phyloP scores from a whole-genome alignment of 345 rosid species.

The Lepidium sativum region DNA sequence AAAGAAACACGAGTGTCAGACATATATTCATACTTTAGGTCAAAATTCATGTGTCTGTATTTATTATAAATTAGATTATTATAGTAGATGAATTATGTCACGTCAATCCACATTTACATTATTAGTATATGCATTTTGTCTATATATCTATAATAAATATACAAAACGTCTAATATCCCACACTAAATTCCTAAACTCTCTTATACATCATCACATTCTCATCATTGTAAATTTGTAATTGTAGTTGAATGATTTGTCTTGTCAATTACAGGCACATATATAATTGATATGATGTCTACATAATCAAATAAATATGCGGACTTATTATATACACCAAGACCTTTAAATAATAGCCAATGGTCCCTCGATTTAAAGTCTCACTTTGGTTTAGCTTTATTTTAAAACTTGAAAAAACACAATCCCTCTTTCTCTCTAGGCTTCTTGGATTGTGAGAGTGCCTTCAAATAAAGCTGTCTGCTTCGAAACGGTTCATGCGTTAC shows the following conservation, averaged over 20 bases:
- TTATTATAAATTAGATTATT: constrained; percentile 9
- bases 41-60: constrained; percentile 8
- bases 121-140: not conserved
- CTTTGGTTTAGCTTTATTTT: constrained; percentile 26
- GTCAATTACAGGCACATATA: not conserved
- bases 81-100: not conserved
- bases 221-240: not conserved
- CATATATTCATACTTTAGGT: constrained; percentile 4
- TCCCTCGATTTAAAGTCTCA: constrained; percentile 14
- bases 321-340: not conserved
- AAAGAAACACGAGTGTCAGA: constrained; percentile 28
- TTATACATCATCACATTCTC: not conserved
- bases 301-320: not conserved
- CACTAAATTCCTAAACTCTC: not conserved
- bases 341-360: not conserved
- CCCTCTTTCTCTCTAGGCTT: constrained; percentile 10
- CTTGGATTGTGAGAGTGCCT: constrained; percentile 19
- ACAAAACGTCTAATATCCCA: not conserved
- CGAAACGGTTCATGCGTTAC: constrained; percentile 20
- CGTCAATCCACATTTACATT: not conserved
- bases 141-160: not conserved
- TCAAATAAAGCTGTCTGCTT: constrained; percentile 25
- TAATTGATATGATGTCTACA: not conserved
- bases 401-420: constrained; percentile 17
- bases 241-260: not conserved